phyloP scores from a whole-genome alignment of 2,329 filamentous ascomycete species.

The Stagonosporopsis chrysanthemi region DNA sequence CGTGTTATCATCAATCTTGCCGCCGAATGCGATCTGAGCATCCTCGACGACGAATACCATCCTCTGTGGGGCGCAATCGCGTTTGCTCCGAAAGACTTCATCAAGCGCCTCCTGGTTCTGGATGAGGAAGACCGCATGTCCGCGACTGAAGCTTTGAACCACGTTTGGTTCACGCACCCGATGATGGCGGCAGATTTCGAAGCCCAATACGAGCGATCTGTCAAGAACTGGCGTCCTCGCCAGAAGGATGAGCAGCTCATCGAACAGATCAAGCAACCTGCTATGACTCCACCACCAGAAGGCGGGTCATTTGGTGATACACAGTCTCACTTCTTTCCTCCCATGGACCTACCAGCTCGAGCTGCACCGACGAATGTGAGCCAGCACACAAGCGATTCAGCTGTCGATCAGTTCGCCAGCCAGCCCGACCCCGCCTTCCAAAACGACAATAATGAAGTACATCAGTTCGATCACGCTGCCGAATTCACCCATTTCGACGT shows the following conservation, averaged over 20 bases:
- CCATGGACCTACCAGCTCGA: background rate
- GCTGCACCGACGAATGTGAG: background rate
- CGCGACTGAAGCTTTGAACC: constrained; percentile 60
- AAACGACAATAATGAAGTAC: background rate
- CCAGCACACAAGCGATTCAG: background rate
- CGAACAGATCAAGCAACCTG: constrained; percentile 28
- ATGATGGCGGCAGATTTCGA: constrained; percentile 57
- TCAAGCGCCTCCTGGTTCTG: constrained; percentile 59
- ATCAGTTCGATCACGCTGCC: background rate
- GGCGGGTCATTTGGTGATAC: background rate
- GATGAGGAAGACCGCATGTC: constrained; percentile 61
- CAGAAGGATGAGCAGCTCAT: constrained; percentile 36
- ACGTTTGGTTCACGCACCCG: constrained; percentile 65
- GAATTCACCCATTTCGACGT: background rate
- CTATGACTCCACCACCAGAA: background rate
- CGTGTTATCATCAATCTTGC: constrained; percentile 46
- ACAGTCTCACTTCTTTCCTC: background rate
- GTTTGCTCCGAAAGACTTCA: constrained; percentile 60
- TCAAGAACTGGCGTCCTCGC: constrained; percentile 60
- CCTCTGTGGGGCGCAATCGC: constrained; percentile 54
- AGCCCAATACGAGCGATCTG: constrained; percentile 58
- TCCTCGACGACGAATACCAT: constrained; percentile 52
- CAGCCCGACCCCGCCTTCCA: background rate
- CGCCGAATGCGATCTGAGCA: constrained; percentile 52
- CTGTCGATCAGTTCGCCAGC: constrained; percentile 15